A percentile compares a stretch with the other conserved stretches of the same genome.
Conservation (phyloP, 2,329 filamentous ascomycete genomes). For the Esteya vermicola region DNA sequence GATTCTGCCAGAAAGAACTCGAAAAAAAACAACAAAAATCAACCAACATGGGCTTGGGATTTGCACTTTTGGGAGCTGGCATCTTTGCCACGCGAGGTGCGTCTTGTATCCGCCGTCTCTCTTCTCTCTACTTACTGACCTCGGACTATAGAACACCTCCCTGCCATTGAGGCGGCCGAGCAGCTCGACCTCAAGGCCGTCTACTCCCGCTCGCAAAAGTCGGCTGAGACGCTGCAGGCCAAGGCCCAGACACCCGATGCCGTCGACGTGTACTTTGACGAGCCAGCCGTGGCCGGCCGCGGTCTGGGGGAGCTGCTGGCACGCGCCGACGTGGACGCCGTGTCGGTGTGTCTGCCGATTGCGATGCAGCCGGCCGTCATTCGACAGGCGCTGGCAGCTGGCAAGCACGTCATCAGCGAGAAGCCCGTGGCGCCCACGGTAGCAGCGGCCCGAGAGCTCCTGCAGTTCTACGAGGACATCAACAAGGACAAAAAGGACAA, state of each 20-base stretch:
- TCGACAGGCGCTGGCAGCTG: slow-evolving; percentile 42
- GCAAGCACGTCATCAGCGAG: slow-evolving; percentile 57
- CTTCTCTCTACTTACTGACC: background rate
- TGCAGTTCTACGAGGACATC: slow-evolving; percentile 15
- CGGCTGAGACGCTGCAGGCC: slow-evolving; percentile 32
- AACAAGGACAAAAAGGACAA: no score
- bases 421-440: slow-evolving; percentile 51
- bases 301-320: slow-evolving; percentile 35
- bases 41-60: slow-evolving; percentile 12
- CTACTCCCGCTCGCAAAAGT: slow-evolving; percentile 48
- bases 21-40: slow-evolving; percentile 17
- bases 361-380: slow-evolving; percentile 43
- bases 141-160: slow-evolving; percentile 20
- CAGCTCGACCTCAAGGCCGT: slow-evolving; percentile 45
- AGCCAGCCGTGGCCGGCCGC: slow-evolving; percentile 27
- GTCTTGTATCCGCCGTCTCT: background rate
- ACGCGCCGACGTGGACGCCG: slow-evolving; percentile 37
- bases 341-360: slow-evolving; percentile 51
- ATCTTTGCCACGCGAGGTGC: slow-evolving; percentile 18
- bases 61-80: slow-evolving; percentile 20
- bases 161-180: slow-evolving; percentile 41
- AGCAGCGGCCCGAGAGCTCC: slow-evolving; percentile 12
- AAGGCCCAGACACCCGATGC: slow-evolving; percentile 9
- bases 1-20: no score
- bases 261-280: slow-evolving; percentile 43